Base-by-base conservation (phyloP, 2,329 filamentous ascomycete genomes). In the Metarhizium album region DNA sequence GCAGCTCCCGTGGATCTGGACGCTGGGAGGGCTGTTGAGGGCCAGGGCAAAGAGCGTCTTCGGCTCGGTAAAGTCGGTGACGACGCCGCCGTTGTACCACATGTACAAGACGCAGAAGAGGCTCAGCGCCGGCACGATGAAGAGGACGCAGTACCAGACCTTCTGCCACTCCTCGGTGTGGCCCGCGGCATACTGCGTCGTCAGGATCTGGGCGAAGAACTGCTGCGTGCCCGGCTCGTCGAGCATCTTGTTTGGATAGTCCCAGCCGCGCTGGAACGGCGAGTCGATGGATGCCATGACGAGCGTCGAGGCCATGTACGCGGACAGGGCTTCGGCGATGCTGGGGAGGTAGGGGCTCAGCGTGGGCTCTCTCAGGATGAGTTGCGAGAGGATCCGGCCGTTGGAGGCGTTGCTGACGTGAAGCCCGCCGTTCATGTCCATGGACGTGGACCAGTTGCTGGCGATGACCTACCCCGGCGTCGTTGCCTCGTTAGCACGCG, bases 61-160 rank as follows among this genome's bases (percentile, higher is more conserved):
- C 1, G 86, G 84, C 59, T 91, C 86, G 0, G 82, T 86, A 60
- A 86, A 90, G 67, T 91, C 87, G 1, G 84, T 90, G 7, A 91
- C 79, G 22, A 1, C 79, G 78, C 0, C 70, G 70, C 5, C 70
- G 62, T 55, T 9, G 8, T 75, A 71, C 45, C 78, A 60, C 47
- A 84, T 63, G 65, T 88, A 89, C 2, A 70, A 59, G 0, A 88
- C 68, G 51, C 84, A 86, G 38, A 83, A 69, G 24, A 83, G 53
- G 61, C 87, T 90, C 58, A 86, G 79, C 23, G 78, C 55, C 58
- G 89, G 86, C 1, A 86, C 82, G 14, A 82, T 65, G 1, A 75
- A 60, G 0, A 91, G 75, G 0, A 90, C 73, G 1, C 82, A 51
- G 60, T 86, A 83, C 66, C 90, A 91, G 1, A 80, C 68, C 4